Evolutionary conservation across 805 yeast genomes (phyloP).

Genomic region (Barnettozyma wickerhamii): DNA sequence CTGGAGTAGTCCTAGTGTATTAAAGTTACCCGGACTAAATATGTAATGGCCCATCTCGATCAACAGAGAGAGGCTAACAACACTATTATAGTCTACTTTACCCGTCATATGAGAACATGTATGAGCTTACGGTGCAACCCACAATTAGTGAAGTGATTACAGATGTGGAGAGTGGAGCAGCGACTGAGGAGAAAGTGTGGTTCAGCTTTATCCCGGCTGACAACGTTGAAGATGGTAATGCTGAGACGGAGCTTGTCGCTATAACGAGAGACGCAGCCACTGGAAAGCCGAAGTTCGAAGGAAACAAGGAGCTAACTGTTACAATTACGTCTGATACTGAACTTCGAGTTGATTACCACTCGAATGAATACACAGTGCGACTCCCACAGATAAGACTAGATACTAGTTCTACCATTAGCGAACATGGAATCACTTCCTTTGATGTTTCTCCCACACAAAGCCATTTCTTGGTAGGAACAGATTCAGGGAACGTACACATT

Average conservation of each 20-base stretch:
- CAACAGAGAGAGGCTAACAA: too few species aligned
- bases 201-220: constrained; percentile 27
- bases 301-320: constrained; percentile 14
- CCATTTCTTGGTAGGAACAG: constrained; percentile 30
- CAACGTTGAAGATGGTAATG: constrained; percentile 19
- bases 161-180: constrained; percentile 30
- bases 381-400: constrained; percentile 8
- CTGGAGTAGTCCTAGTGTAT: too few species aligned
- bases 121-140: constrained; percentile 34
- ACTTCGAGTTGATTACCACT: constrained; percentile 10
- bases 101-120: too few species aligned
- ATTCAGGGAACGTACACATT: constrained; percentile 30
- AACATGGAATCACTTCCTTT: constrained; percentile 22
- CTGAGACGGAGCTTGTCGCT: constrained; percentile 28
- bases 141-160: constrained; percentile 39
- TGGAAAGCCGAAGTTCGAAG: constrained; percentile 11
- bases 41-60: too few species aligned
- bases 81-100: too few species aligned
- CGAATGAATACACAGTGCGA: constrained; percentile 10
- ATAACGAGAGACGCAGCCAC: constrained; percentile 18
- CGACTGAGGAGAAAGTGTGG: constrained; percentile 37
- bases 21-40: too few species aligned
- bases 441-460: constrained; percentile 30
- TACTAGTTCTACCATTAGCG: background rate
- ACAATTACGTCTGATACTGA: background rate